Evolutionary conservation across 1,284 basidiomycete species (phyloP).

Genomic region (Papiliotrema nemorosa): DNA sequence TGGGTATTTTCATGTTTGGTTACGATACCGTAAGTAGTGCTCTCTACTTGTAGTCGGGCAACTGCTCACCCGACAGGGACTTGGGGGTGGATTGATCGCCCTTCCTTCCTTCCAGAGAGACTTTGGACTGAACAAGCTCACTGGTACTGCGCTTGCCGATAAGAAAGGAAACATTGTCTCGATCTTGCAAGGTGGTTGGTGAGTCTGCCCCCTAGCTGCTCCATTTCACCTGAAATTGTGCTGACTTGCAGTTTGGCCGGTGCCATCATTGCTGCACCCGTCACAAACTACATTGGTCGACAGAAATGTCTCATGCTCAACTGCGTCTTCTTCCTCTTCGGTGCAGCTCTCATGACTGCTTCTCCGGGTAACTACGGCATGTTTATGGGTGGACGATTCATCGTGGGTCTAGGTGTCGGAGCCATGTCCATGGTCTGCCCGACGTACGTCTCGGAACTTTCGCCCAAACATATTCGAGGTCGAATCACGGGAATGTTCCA

Average conservation of each 20-base stretch:
- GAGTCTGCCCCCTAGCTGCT: conserved; percentile 39
- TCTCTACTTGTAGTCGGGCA: too few relatives aligned
- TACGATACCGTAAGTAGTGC: conserved; percentile 52
- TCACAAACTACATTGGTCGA: conserved; percentile 27
- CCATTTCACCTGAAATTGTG: too few relatives aligned
- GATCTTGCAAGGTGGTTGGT: conserved; percentile 70
- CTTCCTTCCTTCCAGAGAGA: conserved; percentile 59
- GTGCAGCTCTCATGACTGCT: conserved; percentile 57
- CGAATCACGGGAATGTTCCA: conserved; percentile 60
- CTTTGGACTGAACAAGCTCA: conserved; percentile 55
- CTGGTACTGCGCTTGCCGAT: conserved; percentile 1
- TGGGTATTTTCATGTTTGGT: conserved; percentile 74
- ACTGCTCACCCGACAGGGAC: conserved; percentile 1
- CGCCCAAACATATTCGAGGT: conserved; percentile 66
- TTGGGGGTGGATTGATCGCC: conserved; percentile 50
- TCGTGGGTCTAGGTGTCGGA: conserved; percentile 64
- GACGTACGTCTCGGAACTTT: conserved; percentile 72
- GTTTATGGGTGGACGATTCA: conserved; percentile 57
- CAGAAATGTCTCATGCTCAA: conserved; percentile 58
- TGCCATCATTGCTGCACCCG: conserved; percentile 57
- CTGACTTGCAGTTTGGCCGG: conserved; percentile 59
- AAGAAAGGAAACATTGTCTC: conserved; percentile 58
- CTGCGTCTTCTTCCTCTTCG: conserved; percentile 60
- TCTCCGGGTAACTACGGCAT: conserved; percentile 1
- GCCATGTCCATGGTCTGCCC: conserved; percentile 58